Base-by-base conservation (phyloP, 2,329 filamentous ascomycete genomes). In the Alternaria sp. region DNA sequence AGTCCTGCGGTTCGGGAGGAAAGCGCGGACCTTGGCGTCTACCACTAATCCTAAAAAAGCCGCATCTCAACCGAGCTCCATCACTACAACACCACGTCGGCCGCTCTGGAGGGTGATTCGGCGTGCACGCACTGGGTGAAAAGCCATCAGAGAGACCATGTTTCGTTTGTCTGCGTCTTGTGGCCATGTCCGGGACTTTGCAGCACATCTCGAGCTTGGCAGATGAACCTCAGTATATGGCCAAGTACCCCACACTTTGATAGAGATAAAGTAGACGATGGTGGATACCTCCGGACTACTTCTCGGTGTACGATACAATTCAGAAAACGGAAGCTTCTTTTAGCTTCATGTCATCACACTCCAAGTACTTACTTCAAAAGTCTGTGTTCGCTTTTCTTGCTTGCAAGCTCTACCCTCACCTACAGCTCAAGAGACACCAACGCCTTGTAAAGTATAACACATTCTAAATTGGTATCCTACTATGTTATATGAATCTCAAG, bases 1-100 rank as follows among this genome's bases (percentile, higher is more conserved):
- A 67, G 63, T 66, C 68, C 64, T 69, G 68, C 69, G 69, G 66
- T 67, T 68, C 68, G 68, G 69, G 67, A 71, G 69, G 65, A 71
- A 71, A 71, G 67, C 68, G 68, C 68, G 62, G 57, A 66, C 64
- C 64, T 64, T 64, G 62, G 62, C 62, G 62, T 34, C 59, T 22
- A 49, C 42, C 68, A 59, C 66, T 67, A 68, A 66, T 57, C 63
- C 66, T 55, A 62, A 67, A 71, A 62, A 58, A 51, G 60, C 57
- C 59, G 43, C 48, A 38, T 32, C 64, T 58, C 51, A 57, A 60
- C 56, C 57, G 49, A 63, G 58, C 61, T 55, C 30, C 42, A 46
- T 36, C 34, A 20, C n/a, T 52, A 26, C 58, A 36, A n/a, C 18
- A 53, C 51, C 16, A 52, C 32, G 36, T 34, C 24, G 32, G 43